Conservation (phyloP, 257 asterid genomes). For the Salvia splendens region DNA sequence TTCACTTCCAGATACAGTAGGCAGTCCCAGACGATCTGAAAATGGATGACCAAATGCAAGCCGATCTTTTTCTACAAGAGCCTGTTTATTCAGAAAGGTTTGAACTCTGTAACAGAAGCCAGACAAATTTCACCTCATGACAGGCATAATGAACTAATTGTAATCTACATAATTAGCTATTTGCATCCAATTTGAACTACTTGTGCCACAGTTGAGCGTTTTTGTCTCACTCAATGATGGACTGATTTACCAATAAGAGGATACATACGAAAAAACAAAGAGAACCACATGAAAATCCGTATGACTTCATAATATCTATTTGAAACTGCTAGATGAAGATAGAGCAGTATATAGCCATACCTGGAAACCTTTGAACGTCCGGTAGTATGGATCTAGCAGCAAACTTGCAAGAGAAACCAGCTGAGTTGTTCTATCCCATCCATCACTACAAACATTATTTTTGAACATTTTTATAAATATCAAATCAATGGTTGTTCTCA, state of each 20-base stretch:
- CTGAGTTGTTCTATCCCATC: constrained; percentile 99
- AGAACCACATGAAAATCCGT: too few species aligned
- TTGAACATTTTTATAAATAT: constrained; percentile 24
- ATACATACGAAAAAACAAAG: too few species aligned
- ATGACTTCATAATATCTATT: too few species aligned
- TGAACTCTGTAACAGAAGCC: constrained; percentile 30
- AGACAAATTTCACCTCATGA: constrained; percentile 17
- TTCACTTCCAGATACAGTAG: constrained; percentile 74
- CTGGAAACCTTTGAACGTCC: constrained; percentile 94
- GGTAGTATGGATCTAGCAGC: constrained; percentile 94
- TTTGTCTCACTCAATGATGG: background rate
- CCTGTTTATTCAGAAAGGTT: constrained; percentile 50
- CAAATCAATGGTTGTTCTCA: constrained; percentile 23
- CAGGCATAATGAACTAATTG: constrained; percentile 16
- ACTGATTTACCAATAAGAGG: too few species aligned
- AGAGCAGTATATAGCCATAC: constrained; percentile 38
- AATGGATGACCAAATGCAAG: constrained; percentile 99
- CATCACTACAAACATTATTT: constrained; percentile 68
- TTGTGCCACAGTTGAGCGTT: too few species aligned
- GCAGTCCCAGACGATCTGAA: constrained; percentile 88
- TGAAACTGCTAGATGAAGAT: too few species aligned
- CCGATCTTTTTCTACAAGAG: constrained; percentile 95
- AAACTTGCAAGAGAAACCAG: constrained; percentile 92
- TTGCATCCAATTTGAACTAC: background rate
- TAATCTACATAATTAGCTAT: background rate